Evolutionary conservation across 2,329 filamentous ascomycete genomes (phyloP).

Genomic region (Calonectria crousiana): DNA sequence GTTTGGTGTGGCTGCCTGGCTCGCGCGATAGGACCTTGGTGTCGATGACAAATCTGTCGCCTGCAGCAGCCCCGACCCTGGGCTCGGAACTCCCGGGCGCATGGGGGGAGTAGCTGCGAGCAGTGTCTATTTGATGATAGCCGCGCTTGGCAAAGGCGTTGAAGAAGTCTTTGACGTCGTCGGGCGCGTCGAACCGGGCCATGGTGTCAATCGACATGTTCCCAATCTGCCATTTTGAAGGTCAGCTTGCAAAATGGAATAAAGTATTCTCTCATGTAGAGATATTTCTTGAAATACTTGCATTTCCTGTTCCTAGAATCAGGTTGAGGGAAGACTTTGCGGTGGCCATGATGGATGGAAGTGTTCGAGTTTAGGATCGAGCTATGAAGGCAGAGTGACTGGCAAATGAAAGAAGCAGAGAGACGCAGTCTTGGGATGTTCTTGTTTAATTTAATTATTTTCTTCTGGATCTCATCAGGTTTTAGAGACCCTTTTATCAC

Average conservation of each 20-base stretch:
- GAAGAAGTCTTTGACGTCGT: conserved; percentile 43
- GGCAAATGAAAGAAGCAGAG: background rate
- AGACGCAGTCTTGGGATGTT: background rate
- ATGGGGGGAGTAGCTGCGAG: conserved; percentile 46
- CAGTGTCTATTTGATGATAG: conserved; percentile 47
- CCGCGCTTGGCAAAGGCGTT: conserved; percentile 40
- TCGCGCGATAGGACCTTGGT: conserved; percentile 48
- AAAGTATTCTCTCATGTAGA: rapidly evolving
- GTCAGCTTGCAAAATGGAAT: background rate
- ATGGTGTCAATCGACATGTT: conserved; percentile 35
- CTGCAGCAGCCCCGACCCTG: conserved; percentile 45
- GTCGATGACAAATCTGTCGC: conserved; percentile 47
- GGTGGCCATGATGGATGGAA: conserved; percentile 10
- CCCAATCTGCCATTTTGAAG: conserved; percentile 30
- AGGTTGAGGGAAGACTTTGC: conserved; percentile 29
- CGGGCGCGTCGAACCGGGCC: conserved; percentile 40
- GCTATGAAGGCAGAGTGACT: background rate
- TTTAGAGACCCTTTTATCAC: background rate
- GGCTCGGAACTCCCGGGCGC: conserved; percentile 46
- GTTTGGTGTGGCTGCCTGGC: conserved; percentile 45
- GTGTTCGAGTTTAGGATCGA: background rate
- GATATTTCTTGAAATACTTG: background rate
- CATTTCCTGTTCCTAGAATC: conserved; percentile 33
- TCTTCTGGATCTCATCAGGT: background rate
- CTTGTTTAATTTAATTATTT: background rate